Conservation (phyloP, 805 yeast genomes). For the Kazachstania kunashirensis region DNA sequence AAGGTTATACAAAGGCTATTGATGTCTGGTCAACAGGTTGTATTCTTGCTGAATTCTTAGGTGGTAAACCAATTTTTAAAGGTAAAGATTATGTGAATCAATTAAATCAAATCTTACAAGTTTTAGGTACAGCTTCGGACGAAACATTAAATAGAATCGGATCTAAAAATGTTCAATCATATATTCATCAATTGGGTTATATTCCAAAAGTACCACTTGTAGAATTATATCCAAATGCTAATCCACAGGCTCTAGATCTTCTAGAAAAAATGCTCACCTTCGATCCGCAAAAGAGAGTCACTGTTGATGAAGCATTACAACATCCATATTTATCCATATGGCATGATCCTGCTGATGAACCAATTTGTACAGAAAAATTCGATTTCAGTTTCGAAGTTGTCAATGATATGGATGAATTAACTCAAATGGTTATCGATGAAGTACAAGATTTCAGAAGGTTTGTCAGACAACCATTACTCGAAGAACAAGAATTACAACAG, state of each 20-base stretch:
- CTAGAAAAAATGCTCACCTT: conserved; percentile 71
- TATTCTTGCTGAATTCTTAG: conserved; percentile 85
- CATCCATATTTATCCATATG: conserved; percentile 86
- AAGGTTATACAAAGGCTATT: conserved; percentile 90
- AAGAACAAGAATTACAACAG: conserved; percentile 33
- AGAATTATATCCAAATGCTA: conserved; percentile 71
- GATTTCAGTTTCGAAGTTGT: conserved; percentile 82
- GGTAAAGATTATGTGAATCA: conserved; percentile 97
- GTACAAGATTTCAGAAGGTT: conserved; percentile 68
- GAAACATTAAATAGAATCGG: conserved; percentile 63
- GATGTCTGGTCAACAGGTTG: conserved; percentile 99
- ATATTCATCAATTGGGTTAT: conserved; percentile 75
- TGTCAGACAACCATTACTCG: conserved; percentile 68
- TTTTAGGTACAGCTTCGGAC: conserved; percentile 86
- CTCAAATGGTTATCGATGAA: conserved; percentile 68
- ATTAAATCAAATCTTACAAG: conserved; percentile 73
- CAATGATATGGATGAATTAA: conserved; percentile 69
- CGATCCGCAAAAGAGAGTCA: conserved; percentile 75
- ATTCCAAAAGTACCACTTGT: conserved; percentile 71
- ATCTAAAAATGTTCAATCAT: conserved; percentile 82
- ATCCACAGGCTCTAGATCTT: conserved; percentile 77
- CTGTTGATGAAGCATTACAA: conserved; percentile 77
- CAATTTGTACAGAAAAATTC: conserved; percentile 67
- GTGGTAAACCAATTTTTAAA: conserved; percentile 84
- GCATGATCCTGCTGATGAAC: conserved; percentile 93